These are phyloP conservation scores for Neofusicoccum cordaticola DNA, from an alignment of 2,329 filamentous ascomycete species.

Conservation along the genomic window DNA sequence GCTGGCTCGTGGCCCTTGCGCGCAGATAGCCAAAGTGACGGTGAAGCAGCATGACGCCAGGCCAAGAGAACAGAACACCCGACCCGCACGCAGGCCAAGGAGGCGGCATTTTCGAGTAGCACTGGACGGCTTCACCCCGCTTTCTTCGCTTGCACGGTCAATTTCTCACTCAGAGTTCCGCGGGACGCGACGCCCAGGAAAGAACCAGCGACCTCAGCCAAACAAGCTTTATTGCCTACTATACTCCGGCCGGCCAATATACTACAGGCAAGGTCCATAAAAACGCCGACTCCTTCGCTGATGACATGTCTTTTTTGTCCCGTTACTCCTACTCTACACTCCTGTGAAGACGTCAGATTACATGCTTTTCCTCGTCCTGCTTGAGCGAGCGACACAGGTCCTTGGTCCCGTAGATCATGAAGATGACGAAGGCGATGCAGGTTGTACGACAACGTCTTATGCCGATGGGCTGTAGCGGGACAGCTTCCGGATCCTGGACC, in stretches of 20 bases:
- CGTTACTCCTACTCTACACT: background rate
- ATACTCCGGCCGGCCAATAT: background rate
- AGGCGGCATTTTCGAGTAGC: background rate
- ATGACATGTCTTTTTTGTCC: background rate
- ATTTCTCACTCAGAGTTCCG: no score
- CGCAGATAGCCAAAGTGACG: background rate
- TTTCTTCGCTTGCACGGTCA: no score
- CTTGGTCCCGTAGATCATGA: no score
- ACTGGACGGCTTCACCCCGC: no score
- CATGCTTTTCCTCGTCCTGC: no score
- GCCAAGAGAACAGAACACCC: background rate
- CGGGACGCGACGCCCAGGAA: no score
- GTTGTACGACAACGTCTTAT: background rate
- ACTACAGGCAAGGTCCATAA: background rate
- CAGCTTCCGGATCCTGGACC: constrained; percentile 28
- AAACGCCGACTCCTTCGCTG: background rate
- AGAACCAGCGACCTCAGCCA: no score
- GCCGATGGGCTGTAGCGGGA: constrained; percentile 11
- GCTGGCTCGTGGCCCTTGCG: background rate
- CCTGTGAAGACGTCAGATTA: no score
- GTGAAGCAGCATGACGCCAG: constrained; percentile 8
- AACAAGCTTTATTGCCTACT: background rate
- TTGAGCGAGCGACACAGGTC: no score
- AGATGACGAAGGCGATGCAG: no score
- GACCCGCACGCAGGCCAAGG: background rate